phyloP scores from a whole-genome alignment of 495 filamentous ascomycete genomes.

The Monascus purpureus region DNA sequence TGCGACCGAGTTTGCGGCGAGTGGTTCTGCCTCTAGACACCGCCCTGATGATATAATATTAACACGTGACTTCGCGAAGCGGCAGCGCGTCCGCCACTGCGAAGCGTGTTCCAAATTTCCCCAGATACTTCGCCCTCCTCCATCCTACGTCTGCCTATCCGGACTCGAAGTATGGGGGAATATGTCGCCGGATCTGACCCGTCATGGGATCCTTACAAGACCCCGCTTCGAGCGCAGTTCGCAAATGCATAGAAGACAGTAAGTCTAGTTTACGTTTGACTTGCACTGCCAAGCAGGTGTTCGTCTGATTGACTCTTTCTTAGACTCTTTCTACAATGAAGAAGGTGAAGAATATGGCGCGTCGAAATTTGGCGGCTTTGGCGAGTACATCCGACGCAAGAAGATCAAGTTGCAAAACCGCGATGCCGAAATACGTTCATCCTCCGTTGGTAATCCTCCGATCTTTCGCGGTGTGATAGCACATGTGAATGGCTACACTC shows the following conservation, averaged over 20 bases:
- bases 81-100: background rate
- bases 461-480: conserved; percentile 85
- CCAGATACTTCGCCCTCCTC: too few relatives aligned
- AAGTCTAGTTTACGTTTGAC: conserved; percentile 7
- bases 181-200: conserved; percentile 9
- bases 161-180: background rate
- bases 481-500: conserved; percentile 86
- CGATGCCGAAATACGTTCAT: conserved; percentile 63
- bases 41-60: background rate
- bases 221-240: conserved; percentile 58
- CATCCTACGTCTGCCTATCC: background rate
- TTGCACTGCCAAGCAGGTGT: background rate
- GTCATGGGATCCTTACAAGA: conserved; percentile 72
- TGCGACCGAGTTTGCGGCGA: too few relatives aligned
- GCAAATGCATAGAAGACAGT: conserved; percentile 71
- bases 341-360: conserved; percentile 81
- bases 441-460: conserved; percentile 51
- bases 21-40: background rate
- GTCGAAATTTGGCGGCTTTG: conserved; percentile 76
- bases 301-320: conserved; percentile 5
- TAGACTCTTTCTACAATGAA: conserved; percentile 52
- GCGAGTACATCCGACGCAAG: conserved; percentile 84
- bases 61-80: background rate
- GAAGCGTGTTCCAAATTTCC: background rate
- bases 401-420: conserved; percentile 92